Percentiles rank a stretch among this genome's conserved stretches.
Conservation (phyloP, 1,284 basidiomycete genomes). For the Ceratobasidium papillatum region DNA sequence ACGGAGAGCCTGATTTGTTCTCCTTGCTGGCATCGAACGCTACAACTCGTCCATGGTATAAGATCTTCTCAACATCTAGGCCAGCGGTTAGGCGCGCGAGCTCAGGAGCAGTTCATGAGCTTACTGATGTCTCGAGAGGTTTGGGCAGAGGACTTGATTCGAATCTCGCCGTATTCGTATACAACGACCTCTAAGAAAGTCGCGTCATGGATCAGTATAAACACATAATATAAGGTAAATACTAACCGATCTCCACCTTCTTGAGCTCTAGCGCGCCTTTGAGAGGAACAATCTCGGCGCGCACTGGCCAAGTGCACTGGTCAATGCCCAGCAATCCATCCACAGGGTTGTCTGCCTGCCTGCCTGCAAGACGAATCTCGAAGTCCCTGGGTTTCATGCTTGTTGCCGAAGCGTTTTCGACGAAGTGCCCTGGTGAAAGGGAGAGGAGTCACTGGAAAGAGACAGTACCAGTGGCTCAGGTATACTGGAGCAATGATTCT, state of each 20-base stretch:
- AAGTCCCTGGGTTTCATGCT: constrained; percentile 37
- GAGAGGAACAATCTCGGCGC: constrained; percentile 33
- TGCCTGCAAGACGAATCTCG: constrained; percentile 29
- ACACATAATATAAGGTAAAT: not conserved
- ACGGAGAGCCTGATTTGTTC: not conserved
- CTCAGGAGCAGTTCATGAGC: not conserved
- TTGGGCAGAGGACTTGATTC: constrained; percentile 25
- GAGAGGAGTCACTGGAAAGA: not conserved
- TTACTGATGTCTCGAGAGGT: constrained; percentile 36
- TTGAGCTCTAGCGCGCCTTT: constrained; percentile 36
- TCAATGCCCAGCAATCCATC: constrained; percentile 36
- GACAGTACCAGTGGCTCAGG: not conserved
- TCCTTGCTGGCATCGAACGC: constrained; percentile 3
- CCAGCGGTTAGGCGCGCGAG: not conserved
- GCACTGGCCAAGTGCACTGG: constrained; percentile 35
- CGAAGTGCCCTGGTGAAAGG: not conserved
- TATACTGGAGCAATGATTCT: constrained; percentile 21
- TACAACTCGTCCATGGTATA: constrained; percentile 29
- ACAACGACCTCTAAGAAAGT: constrained; percentile 20
- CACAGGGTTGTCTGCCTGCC: constrained; percentile 30
- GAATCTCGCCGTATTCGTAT: constrained; percentile 33
- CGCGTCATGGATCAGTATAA: no score
- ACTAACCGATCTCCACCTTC: constrained; percentile 36
- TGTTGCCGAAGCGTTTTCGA: not conserved
- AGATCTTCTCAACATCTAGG: constrained; percentile 31